Base-by-base conservation (phyloP, 257 asterid genomes). In the Primulina huaijiensis region DNA sequence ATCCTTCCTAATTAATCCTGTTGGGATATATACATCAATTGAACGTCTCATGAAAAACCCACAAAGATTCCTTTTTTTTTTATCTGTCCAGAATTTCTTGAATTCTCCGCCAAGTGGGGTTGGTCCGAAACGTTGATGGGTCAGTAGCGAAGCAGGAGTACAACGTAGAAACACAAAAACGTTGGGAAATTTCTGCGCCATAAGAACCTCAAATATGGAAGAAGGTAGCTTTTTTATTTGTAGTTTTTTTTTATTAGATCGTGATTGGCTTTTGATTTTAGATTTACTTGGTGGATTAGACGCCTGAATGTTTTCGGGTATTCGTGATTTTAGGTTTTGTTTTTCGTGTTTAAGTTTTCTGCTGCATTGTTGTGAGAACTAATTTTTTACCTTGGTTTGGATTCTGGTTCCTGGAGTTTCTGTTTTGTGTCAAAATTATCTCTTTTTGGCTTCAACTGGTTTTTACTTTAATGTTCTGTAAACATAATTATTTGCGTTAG, bases 51-150 rank as follows among this genome's bases (percentile, higher is more conserved):
- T 64, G 31, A 17, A 43, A 14, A 67, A 46, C 62, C 29, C 62
- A 67, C 34, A 16, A 53, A 74, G 73, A 74, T 67, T 43, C 68
- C 16, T 14, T 70, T 55, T 27, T 27, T 21, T 34, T 61, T 60
- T 37, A 55, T 58, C 10, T 80, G 71, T 72, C 69, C 38, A 62
- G 61, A 30, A 35, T 71, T 62, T 68, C 75, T 78, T 71, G 67
- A 72, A 25, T 63, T 62, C 72, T 71, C 68, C 72, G 74, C 73
- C 72, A 35, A 71, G 70, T 75, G 79, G 74, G 74, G 65, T 72
- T 72, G 30, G 74, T 50, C 64, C 3, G 53, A 25, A 63, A 77
- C 74, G 77, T 73, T 77, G 77, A 63, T 67, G 72, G 70, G 69
- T 46, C 72, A 33, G 19, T 60, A 60, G 62, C 52, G 67, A 38